Evolutionary conservation across 805 yeast genomes (phyloP), one percentile per base, ranked within the genome.

Genomic region (Pichia insulana): DNA sequence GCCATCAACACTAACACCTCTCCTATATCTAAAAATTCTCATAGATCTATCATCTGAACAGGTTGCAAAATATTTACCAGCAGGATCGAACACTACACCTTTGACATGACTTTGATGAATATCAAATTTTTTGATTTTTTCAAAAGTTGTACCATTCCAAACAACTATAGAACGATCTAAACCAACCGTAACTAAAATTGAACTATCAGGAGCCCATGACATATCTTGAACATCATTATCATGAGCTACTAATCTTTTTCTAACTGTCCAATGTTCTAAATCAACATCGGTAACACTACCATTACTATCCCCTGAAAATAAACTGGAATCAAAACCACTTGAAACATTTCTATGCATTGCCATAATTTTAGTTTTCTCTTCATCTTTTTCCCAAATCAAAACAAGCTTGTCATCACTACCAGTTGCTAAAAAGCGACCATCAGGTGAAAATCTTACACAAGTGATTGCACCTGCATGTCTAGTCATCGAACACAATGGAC

Each of bases 401-500:
- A 88, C 73, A 38, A 92, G 86, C 50, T 89, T 80, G 59, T 92
- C 98, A 59, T 92, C 98, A 3, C 96, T 86, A 0, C 98, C 98
- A 19, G 92, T 79, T 0, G 97, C 97, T 22, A 92, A 61, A 57
- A 84, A 92, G 38, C 90, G 66, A 0, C 97, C 96, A 53, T 83
- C 84, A 0, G 97, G 97, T 1, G 95, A 84, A 58, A 92, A 92
- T 53, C 89, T 73, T 19, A 92, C 92, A 43, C 87, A 81, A 1
- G 98, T 92, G 4, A 92, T 97, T 2, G 96, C 96, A 39, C 98
- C 99, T 18, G 92, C 87, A 57, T 92, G 98, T 42, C 96, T 74
- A 31, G 92, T 81, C 95, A 92, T 86, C 22, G 92, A 81, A 44
- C 95, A 86, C 15, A 89, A 62, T 4, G 95, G 95, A 25, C 74